Percentiles rank a stretch among this genome's conserved stretches.
Evolutionary conservation across 768 basidiomycete genomes (phyloP).

Genomic region (Psilocybe tampanensis): DNA sequence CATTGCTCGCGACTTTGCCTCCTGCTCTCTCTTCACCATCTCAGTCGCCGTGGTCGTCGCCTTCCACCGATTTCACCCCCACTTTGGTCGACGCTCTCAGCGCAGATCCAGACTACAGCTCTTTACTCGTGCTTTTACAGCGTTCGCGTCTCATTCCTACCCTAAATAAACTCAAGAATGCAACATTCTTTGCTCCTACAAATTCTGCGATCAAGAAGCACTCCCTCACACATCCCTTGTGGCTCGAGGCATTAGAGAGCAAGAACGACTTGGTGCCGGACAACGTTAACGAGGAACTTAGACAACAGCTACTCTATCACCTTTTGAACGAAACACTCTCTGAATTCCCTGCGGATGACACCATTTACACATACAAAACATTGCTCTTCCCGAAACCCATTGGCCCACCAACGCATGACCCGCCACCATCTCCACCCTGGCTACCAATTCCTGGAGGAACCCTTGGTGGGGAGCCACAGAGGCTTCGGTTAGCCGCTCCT

Average conservation of each 20-base stretch:
- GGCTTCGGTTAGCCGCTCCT: conserved; percentile 62
- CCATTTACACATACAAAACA: conserved; percentile 52
- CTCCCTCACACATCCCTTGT: conserved; percentile 34
- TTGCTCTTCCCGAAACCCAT: conserved; percentile 69
- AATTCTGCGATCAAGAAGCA: conserved; percentile 82
- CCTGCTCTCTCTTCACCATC: conserved; percentile 30
- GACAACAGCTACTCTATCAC: conserved; percentile 95
- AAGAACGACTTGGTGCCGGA: conserved; percentile 51
- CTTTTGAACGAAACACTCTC: conserved; percentile 80
- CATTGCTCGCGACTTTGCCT: conserved; percentile 30
- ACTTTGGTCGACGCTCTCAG: conserved; percentile 83
- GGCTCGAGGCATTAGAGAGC: conserved; percentile 40
- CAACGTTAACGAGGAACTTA: conserved; percentile 81
- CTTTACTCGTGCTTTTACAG: conserved; percentile 77
- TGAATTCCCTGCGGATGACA: conserved; percentile 40
- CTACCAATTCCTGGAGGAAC: conserved; percentile 82
- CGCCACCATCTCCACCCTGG: conserved; percentile 83
- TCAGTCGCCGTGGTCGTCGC: conserved; percentile 31
- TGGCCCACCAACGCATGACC: conserved; percentile 65
- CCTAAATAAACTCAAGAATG: conserved; percentile 79
- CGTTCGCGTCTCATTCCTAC: conserved; percentile 88
- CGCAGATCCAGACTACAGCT: conserved; percentile 75
- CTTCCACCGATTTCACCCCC: conserved; percentile 32
- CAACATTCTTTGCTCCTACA: conserved; percentile 93
- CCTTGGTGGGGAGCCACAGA: conserved; percentile 81